phyloP scores from a whole-genome alignment of 495 filamentous ascomycete species.

The Monascus purpureus region DNA sequence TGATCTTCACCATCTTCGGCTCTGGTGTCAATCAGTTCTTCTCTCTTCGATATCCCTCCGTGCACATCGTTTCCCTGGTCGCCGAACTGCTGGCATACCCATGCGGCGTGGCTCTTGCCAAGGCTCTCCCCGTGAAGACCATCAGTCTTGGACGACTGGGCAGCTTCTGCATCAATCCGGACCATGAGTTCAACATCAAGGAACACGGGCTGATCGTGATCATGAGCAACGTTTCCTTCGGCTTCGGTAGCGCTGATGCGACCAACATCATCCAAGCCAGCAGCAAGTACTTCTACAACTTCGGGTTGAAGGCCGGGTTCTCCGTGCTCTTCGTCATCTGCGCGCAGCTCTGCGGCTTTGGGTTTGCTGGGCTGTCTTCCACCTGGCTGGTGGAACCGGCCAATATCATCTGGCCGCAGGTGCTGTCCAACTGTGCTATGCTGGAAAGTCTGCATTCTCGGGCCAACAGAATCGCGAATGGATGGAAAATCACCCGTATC shows the following conservation, averaged over 20 bases:
- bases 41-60: slow-evolving; percentile 72
- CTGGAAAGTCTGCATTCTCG: slow-evolving; percentile 21
- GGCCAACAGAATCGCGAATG: slow-evolving; percentile 30
- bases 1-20: slow-evolving; percentile 66
- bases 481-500: slow-evolving; percentile 46
- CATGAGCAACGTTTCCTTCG: slow-evolving; percentile 80
- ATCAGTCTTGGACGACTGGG: slow-evolving; percentile 33
- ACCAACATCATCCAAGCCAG: slow-evolving; percentile 33
- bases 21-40: slow-evolving; percentile 80
- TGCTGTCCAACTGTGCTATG: slow-evolving; percentile 25
- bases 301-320: slow-evolving; percentile 38
- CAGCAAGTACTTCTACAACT: slow-evolving; percentile 39
- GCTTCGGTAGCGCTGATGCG: slow-evolving; percentile 35
- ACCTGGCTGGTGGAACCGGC: slow-evolving; percentile 49
- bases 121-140: slow-evolving; percentile 29
- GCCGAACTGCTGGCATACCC: slow-evolving; percentile 54
- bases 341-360: slow-evolving; percentile 50
- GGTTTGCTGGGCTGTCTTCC: slow-evolving; percentile 47
- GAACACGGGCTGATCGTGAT: slow-evolving; percentile 80
- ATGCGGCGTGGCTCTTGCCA: slow-evolving; percentile 30
- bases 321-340: slow-evolving; percentile 46
- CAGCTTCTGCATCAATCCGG: slow-evolving; percentile 39
- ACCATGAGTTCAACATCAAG: slow-evolving; percentile 59
- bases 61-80: slow-evolving; percentile 55
- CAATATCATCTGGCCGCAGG: slow-evolving; percentile 27